phyloP scores from a whole-genome alignment of 2,329 filamentous ascomycete species.

The Thielaviopsis populi region DNA sequence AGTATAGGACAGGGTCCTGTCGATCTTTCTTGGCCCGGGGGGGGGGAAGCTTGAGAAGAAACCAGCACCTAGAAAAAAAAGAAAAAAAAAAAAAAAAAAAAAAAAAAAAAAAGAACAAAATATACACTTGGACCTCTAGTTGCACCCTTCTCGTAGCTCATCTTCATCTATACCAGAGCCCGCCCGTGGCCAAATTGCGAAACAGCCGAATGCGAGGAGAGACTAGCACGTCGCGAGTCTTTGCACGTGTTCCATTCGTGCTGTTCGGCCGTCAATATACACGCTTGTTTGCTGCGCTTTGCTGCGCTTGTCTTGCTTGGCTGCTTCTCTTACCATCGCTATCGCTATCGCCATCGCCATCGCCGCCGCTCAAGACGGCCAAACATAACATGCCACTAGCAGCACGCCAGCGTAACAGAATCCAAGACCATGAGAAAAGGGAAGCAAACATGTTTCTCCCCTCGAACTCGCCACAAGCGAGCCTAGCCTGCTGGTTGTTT shows the following conservation, averaged over 20 bases:
- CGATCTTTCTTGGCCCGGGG: neutral
- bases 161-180: neutral
- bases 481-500: neutral
- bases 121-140: neutral
- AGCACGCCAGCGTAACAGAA: neutral
- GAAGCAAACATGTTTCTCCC: neutral
- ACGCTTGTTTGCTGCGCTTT: neutral
- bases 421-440: neutral
- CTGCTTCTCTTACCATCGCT: too few species aligned
- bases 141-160: neutral
- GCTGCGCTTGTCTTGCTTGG: neutral
- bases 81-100: neutral
- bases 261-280: neutral
- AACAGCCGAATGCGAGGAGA: too few species aligned
- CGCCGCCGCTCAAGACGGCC: neutral
- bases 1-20: neutral
- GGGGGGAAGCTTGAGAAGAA: too few species aligned
- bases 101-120: neutral
- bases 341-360: too few species aligned
- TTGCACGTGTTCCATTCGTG: too few species aligned
- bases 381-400: neutral
- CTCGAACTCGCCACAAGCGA: neutral
- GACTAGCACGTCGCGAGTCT: too few species aligned
- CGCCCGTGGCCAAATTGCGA: neutral
- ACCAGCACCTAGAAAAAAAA: neutral